phyloP scores from a whole-genome alignment of 805 yeast species.

The Ogataea methanolica region DNA sequence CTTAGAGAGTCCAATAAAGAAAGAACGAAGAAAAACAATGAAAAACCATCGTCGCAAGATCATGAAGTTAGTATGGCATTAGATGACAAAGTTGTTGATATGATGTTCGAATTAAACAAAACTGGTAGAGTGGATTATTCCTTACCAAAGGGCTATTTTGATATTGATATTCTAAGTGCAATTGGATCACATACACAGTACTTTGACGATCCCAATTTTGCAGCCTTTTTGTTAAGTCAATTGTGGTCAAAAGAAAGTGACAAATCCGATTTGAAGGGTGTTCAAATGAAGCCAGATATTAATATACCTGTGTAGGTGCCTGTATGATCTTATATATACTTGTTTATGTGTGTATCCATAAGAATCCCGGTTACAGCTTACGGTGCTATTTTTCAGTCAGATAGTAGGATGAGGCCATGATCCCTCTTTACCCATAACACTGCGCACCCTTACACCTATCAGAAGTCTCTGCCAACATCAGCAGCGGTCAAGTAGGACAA shows the following conservation, averaged over 20 bases:
- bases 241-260: slow-evolving; percentile 26
- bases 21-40: not conserved
- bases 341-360: no score
- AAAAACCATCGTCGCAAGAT: slow-evolving; percentile 1
- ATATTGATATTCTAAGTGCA: slow-evolving; percentile 74
- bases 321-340: no score
- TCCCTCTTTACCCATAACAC: no score
- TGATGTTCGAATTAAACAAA: slow-evolving; percentile 49
- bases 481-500: no score
- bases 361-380: no score
- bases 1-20: slow-evolving; percentile 2
- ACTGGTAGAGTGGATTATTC: slow-evolving; percentile 81
- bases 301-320: no score
- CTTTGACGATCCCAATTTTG: slow-evolving; percentile 81
- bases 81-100: slow-evolving; percentile 26
- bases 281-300: not conserved
- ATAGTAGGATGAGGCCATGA: no score
- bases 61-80: slow-evolving; percentile 18
- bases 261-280: not conserved
- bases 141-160: slow-evolving; percentile 73
- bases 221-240: slow-evolving; percentile 70
- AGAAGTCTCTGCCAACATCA: no score
- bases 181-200: slow-evolving; percentile 86
- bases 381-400: no score
- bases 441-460: no score